A percentile compares a stretch with the other conserved stretches of the same genome.
phyloP scores from a whole-genome alignment of 2,329 filamentous ascomycete genomes.

The Arthrobotrys pseudoclavata region DNA sequence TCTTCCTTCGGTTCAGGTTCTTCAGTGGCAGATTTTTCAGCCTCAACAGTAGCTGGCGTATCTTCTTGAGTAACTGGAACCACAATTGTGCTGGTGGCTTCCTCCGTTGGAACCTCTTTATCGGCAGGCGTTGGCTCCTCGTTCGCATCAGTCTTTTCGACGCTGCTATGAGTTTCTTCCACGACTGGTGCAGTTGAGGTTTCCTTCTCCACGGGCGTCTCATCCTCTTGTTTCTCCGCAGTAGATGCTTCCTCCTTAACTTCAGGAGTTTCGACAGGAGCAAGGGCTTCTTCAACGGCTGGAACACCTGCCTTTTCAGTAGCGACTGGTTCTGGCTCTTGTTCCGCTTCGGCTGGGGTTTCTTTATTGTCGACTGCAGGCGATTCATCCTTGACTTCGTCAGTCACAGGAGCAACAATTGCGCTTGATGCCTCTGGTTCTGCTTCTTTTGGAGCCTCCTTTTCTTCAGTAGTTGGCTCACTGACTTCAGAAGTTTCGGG shows the following conservation, averaged over 20 bases:
- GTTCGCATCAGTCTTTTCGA: constrained; percentile 12
- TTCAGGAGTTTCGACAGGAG: not conserved
- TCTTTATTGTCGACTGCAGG: not conserved
- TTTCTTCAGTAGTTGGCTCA: constrained; percentile 9
- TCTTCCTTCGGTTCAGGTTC: constrained; percentile 31
- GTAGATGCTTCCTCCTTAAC: constrained; percentile 5
- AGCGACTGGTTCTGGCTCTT: not conserved
- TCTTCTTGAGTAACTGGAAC: constrained; percentile 1
- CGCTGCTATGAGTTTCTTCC: constrained; percentile 2
- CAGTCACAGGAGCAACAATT: not conserved
- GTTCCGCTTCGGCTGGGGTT: constrained; percentile 1
- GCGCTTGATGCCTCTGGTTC: constrained; percentile 12
- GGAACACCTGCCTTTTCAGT: not conserved
- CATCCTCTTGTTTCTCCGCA: not conserved
- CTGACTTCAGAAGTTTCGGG: not conserved
- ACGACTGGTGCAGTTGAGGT: not conserved
- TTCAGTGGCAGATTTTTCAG: constrained; percentile 1
- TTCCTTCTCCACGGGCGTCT: not conserved
- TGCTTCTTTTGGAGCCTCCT: not conserved
- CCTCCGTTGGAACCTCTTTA: constrained; percentile 12
- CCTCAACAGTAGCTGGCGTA: constrained; percentile 1
- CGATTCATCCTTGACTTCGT: constrained; percentile 2
- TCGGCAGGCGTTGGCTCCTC: constrained; percentile 10
- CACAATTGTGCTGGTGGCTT: not conserved
- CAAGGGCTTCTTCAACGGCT: not conserved